Conservation (phyloP, 2,329 filamentous ascomycete genomes). For the Aspergillus caelatus region DNA sequence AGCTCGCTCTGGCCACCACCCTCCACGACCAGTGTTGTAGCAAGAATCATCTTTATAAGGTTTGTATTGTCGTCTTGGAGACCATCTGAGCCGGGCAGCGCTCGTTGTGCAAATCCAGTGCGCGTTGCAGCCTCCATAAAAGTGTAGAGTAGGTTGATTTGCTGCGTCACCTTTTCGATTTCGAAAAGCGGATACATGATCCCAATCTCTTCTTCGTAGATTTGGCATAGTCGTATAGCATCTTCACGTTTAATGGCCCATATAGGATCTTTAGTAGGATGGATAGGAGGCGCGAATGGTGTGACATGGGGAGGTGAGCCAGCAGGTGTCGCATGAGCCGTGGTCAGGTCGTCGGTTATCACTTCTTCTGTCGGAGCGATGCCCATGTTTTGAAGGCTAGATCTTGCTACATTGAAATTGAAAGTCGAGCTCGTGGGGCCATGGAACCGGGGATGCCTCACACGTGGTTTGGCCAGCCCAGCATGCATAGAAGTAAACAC, state of each 20-base stretch:
- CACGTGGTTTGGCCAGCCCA: slow-evolving; percentile 50
- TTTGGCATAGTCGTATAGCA: slow-evolving; percentile 72
- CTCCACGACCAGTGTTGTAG: slow-evolving; percentile 75
- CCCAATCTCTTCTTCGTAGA: slow-evolving; percentile 88
- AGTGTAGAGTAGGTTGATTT: slow-evolving; percentile 69
- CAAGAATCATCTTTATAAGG: slow-evolving; percentile 80
- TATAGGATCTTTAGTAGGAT: slow-evolving; percentile 70
- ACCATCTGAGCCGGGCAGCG: slow-evolving; percentile 58
- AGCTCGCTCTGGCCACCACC: slow-evolving; percentile 76
- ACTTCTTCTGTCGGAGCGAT: slow-evolving; percentile 66
- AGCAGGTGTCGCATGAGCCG: slow-evolving; percentile 57
- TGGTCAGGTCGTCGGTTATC: slow-evolving; percentile 61
- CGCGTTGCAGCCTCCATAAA: slow-evolving; percentile 71
- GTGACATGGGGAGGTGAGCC: slow-evolving; percentile 44
- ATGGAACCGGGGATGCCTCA: slow-evolving; percentile 69
- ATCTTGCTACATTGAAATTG: slow-evolving; percentile 83
- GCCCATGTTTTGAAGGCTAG: slow-evolving; percentile 85
- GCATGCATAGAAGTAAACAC: slow-evolving; percentile 42
- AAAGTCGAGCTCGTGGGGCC: slow-evolving; percentile 85
- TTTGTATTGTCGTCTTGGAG: slow-evolving; percentile 68
- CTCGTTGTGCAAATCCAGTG: slow-evolving; percentile 59
- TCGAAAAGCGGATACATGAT: slow-evolving; percentile 89
- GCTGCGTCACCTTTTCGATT: slow-evolving; percentile 69
- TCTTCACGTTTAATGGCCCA: slow-evolving; percentile 79
- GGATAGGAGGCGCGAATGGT: slow-evolving; percentile 38